Evolutionary conservation across 148 eudicot species (phyloP).

Genomic region (Camellia lanceoleosa): DNA sequence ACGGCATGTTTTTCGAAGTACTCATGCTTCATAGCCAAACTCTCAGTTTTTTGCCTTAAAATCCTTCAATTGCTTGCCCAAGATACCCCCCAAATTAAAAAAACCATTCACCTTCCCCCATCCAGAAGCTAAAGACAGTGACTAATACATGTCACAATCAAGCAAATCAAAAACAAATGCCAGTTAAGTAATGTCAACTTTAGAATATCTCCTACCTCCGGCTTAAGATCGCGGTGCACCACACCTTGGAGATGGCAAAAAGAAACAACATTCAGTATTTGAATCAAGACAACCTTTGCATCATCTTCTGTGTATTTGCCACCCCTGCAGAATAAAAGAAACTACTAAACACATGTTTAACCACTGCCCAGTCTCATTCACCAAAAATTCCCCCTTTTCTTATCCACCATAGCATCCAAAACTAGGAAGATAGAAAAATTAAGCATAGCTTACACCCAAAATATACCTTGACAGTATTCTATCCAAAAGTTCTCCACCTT

Average conservation of each 20-base stretch:
- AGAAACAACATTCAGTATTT: constrained; percentile 70
- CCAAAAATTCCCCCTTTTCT: not conserved
- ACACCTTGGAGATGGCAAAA: constrained; percentile 87
- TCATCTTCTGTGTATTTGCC: constrained; percentile 87
- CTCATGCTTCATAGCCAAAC: not conserved
- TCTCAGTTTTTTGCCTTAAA: not conserved
- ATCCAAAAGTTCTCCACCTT: constrained; percentile 77
- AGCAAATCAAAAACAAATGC: not conserved
- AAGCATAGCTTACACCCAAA: not conserved
- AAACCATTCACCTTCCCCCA: not conserved
- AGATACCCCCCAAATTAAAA: not conserved
- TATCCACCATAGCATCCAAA: not conserved
- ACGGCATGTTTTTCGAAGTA: too few species aligned
- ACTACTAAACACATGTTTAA: not conserved
- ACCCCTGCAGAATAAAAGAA: constrained; percentile 46
- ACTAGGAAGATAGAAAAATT: constrained; percentile 5
- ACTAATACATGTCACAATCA: not conserved
- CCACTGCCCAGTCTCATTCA: constrained; percentile 2
- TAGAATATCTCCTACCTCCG: constrained; percentile 50
- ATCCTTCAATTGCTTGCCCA: constrained; percentile 1
- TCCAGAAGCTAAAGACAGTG: not conserved
- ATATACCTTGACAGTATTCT: constrained; percentile 70
- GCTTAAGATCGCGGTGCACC: constrained; percentile 85
- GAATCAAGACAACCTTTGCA: constrained; percentile 64
- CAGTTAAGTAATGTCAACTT: not conserved